These are phyloP conservation scores for Wickerhamiella alocasiicola DNA, from an alignment of 805 yeast species.

Conservation along the genomic window DNA sequence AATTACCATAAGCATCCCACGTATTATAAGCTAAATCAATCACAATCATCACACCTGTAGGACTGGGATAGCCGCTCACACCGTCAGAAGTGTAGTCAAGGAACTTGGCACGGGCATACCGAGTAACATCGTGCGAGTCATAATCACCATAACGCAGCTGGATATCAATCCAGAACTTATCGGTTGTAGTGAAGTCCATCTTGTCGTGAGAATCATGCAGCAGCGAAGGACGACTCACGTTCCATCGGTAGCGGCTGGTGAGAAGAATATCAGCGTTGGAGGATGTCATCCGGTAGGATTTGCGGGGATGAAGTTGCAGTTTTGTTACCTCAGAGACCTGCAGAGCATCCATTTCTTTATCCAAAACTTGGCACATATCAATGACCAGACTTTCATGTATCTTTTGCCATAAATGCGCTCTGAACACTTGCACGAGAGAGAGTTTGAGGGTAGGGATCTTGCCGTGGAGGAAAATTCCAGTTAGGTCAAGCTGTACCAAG, in stretches of 20 bases:
- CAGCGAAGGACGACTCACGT: constrained; percentile 61
- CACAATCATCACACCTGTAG: constrained; percentile 84
- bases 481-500: constrained; percentile 85
- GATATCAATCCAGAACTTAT: constrained; percentile 86
- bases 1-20: constrained; percentile 93
- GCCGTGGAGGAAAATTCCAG: constrained; percentile 95
- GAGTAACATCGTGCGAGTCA: constrained; percentile 91
- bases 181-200: constrained; percentile 41
- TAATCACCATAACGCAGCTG: constrained; percentile 94
- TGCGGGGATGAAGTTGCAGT: constrained; percentile 90
- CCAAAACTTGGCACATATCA: constrained; percentile 85
- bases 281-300: constrained; percentile 93
- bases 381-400: constrained; percentile 92
- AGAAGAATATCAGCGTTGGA: constrained; percentile 85
- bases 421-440: constrained; percentile 85
- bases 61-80: constrained; percentile 75
- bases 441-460: constrained; percentile 95
- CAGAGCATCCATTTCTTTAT: constrained; percentile 69
- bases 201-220: constrained; percentile 59
- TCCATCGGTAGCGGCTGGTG: constrained; percentile 68
- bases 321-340: constrained; percentile 80
- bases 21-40: constrained; percentile 90
- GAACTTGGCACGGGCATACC: constrained; percentile 86
- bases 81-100: constrained; percentile 86
- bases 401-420: constrained; percentile 98